Evolutionary conservation across 2,329 filamentous ascomycete genomes (phyloP).

Genomic region (Aspergillus sp.): DNA sequence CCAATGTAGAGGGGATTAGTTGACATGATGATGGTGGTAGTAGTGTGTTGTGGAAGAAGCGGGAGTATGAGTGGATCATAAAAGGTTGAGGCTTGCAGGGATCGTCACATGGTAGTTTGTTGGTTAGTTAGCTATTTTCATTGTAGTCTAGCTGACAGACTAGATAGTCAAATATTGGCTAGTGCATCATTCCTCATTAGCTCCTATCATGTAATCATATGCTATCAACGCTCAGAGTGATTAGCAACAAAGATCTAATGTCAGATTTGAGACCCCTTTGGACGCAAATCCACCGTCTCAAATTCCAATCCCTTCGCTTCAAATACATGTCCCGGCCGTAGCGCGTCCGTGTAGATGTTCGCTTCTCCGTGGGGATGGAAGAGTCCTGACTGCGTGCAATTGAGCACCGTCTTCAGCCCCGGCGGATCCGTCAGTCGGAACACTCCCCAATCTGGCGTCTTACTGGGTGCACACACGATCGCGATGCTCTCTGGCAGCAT

Average conservation of each 20-base stretch:
- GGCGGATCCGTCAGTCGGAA: constrained; percentile 94
- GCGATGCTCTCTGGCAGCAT: constrained; percentile 97
- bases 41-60: background rate
- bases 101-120: background rate
- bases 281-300: constrained; percentile 65
- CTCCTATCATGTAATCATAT: background rate
- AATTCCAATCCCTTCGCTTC: constrained; percentile 68
- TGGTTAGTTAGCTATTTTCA: background rate
- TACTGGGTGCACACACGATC: constrained; percentile 89
- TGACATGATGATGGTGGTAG: background rate
- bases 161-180: background rate
- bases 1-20: background rate
- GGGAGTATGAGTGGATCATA: too few relatives aligned
- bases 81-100: too few relatives aligned
- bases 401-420: constrained; percentile 79
- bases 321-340: constrained; percentile 70
- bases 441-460: constrained; percentile 75
- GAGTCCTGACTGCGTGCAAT: constrained; percentile 73
- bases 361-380: constrained; percentile 77
- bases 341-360: constrained; percentile 76
- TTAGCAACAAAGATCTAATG: background rate
- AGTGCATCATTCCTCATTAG: constrained; percentile 1
- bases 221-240: background rate
- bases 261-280: constrained; percentile 19
- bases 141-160: background rate